Conservation (phyloP, 164 flowering plant genomes). For the Magnolia changhungtana region DNA sequence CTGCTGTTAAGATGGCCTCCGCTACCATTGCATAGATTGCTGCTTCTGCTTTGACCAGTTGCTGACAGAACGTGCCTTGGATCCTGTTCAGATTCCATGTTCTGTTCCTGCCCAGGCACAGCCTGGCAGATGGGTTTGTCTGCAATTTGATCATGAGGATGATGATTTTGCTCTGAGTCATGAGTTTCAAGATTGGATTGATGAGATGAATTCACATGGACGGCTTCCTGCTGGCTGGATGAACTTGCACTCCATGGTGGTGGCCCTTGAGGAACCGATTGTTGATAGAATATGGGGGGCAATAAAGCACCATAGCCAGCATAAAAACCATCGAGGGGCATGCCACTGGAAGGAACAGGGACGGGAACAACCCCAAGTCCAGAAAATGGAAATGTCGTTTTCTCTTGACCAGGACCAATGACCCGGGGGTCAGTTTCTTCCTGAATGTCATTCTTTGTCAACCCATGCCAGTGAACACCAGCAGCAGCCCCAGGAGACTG, state of each 20-base stretch:
- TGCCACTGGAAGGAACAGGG: slow-evolving; percentile 39
- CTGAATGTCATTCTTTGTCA: slow-evolving; percentile 13
- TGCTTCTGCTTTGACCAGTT: slow-evolving; percentile 54
- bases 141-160: slow-evolving; percentile 22
- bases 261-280: slow-evolving; percentile 20
- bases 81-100: slow-evolving; percentile 37
- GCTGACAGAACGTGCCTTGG: slow-evolving; percentile 35
- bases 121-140: slow-evolving; percentile 21
- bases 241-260: slow-evolving; percentile 39
- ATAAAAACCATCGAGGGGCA: slow-evolving; percentile 31
- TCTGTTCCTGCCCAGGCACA: slow-evolving; percentile 22
- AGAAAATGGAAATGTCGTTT: slow-evolving; percentile 20
- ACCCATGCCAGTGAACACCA: slow-evolving; percentile 16
- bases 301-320: slow-evolving; percentile 36
- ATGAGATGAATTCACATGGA: slow-evolving; percentile 22
- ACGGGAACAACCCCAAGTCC: slow-evolving; percentile 33
- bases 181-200: slow-evolving; percentile 30
- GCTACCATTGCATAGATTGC: slow-evolving; percentile 53
- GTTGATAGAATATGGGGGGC: slow-evolving; percentile 41
- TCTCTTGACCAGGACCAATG: slow-evolving; percentile 23
- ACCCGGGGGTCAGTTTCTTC: slow-evolving; percentile 22
- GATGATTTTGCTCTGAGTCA: slow-evolving; percentile 17
- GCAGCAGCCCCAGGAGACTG: slow-evolving; percentile 17
- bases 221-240: slow-evolving; percentile 26
- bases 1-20: slow-evolving; percentile 35